Base-by-base conservation (phyloP, 164 flowering plant genomes). In the Piper longum region DNA sequence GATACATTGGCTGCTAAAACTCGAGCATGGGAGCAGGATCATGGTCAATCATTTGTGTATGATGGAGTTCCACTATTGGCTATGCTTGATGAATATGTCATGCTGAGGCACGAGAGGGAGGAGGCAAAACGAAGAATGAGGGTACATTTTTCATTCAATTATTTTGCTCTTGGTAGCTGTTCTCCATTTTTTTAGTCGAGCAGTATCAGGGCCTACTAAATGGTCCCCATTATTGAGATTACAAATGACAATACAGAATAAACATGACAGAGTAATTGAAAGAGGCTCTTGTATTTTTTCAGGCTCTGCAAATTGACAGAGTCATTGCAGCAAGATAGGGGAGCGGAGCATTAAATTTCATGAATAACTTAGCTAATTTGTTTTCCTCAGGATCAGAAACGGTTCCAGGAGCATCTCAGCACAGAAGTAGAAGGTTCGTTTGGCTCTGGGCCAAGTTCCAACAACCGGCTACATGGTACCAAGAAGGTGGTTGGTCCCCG, bases 41-140 rank as follows among this genome's bases (percentile, higher is more conserved):
- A 74, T 48, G 87, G 83, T 64, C 72, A 79, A 19, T 64, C 87
- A 64, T 93, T 93, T 64, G 63, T 79, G 2, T 93, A 93, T 69
- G 98, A 93, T 70, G 98, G 98, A 41, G 98, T 93, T 66, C 96
- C 96, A 57, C 87, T 93, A 19, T 91, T 92, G 69, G 88, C 85
- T 26, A 84, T 86, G 98, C 79, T 93, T 48, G 98, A 93, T 70
- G 98, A 93, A 73, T 93, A 93, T 72, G 85, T 88, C 57, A 83
- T 88, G 88, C 88, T 93, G 62, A 84, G 98, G 77, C 91, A 93
- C 42, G 97, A 93, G 67, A 73, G 97, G 74, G 98, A 83, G 77
- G 98, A 90, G 75, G 98, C 88, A 73, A 89, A 85, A 71, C 79
- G 89, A 52, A 85, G 93, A 73, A 66, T 84, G 85, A 81, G 86